Evolutionary conservation across 1,139 yeast species (phyloP).

Genomic region (Scheffersomyces quercinus): DNA sequence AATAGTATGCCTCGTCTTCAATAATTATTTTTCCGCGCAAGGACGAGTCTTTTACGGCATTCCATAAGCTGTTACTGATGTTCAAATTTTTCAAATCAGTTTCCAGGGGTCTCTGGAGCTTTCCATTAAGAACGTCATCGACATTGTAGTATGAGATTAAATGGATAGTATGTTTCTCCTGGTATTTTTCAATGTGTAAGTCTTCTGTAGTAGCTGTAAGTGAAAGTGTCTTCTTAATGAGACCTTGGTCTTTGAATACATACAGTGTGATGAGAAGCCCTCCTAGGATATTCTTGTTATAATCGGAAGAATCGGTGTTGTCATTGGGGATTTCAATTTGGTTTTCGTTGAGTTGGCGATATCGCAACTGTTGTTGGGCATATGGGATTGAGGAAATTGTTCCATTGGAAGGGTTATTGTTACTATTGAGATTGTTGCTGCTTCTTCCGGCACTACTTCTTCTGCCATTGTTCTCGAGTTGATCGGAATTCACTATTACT

Average conservation of each 20-base stretch:
- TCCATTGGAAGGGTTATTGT: neutral
- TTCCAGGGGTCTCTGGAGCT: constrained; percentile 60
- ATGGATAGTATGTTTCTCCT: constrained; percentile 58
- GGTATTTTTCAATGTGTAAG: constrained; percentile 26
- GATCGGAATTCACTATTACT: constrained; percentile 18
- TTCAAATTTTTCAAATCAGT: constrained; percentile 51
- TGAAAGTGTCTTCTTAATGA: constrained; percentile 80
- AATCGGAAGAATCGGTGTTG: neutral
- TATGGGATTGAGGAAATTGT: constrained; percentile 13
- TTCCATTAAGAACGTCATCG: constrained; percentile 64
- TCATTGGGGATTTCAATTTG: constrained; percentile 4
- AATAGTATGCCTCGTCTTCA: constrained; percentile 55
- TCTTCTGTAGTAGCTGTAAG: constrained; percentile 48
- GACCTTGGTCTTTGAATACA: constrained; percentile 72
- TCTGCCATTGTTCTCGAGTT: constrained; percentile 9
- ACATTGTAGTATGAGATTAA: constrained; percentile 77
- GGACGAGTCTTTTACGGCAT: constrained; percentile 60
- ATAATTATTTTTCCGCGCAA: constrained; percentile 56
- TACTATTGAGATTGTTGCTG: neutral
- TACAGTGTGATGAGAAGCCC: constrained; percentile 62
- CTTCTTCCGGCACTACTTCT: neutral
- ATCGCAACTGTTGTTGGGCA: constrained; percentile 16
- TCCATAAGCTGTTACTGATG: constrained; percentile 60
- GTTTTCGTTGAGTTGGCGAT: neutral
- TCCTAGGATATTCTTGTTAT: constrained; percentile 23